phyloP scores from a whole-genome alignment of 2,329 filamentous ascomycete genomes.

The Penicillium crustosum region DNA sequence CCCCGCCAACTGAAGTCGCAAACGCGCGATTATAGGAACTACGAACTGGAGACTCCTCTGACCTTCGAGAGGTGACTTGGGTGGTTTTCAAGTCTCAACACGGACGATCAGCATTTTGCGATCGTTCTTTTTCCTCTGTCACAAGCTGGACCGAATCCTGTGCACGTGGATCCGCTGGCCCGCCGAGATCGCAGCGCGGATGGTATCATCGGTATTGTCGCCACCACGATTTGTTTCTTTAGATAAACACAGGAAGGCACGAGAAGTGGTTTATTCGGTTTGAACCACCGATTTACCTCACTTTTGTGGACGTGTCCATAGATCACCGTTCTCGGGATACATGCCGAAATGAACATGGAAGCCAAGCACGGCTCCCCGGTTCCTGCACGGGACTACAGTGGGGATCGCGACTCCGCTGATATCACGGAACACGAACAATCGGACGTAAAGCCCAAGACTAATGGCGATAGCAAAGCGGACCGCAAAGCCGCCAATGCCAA shows the following conservation, averaged over 20 bases:
- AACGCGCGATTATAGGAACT: conserved; percentile 22
- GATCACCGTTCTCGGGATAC: conserved; percentile 13
- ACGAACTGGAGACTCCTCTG: neutral
- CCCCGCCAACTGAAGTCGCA: conserved; percentile 24
- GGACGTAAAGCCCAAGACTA: conserved; percentile 46
- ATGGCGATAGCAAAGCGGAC: conserved; percentile 56
- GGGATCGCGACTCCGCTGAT: conserved; percentile 40
- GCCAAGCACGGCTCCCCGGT: conserved; percentile 40
- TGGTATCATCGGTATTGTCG: conserved; percentile 18
- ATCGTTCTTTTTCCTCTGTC: conserved; percentile 7
- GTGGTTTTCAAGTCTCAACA: conserved; percentile 1
- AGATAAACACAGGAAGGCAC: conserved; percentile 13
- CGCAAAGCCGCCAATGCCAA: conserved; percentile 67
- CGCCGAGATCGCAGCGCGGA: conserved; percentile 20
- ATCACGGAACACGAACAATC: conserved; percentile 39
- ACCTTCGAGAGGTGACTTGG: neutral
- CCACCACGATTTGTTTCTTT: conserved; percentile 16
- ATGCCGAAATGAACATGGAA: conserved; percentile 36
- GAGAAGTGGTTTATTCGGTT: neutral
- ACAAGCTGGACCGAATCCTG: conserved; percentile 9
- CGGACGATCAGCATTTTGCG: conserved; percentile 1
- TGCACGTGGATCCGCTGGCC: conserved; percentile 18
- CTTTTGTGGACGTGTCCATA: conserved; percentile 6
- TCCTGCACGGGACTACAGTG: conserved; percentile 39
- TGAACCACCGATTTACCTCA: neutral